phyloP scores from a whole-genome alignment of 208 protist species.

The Leishmania major region DNA sequence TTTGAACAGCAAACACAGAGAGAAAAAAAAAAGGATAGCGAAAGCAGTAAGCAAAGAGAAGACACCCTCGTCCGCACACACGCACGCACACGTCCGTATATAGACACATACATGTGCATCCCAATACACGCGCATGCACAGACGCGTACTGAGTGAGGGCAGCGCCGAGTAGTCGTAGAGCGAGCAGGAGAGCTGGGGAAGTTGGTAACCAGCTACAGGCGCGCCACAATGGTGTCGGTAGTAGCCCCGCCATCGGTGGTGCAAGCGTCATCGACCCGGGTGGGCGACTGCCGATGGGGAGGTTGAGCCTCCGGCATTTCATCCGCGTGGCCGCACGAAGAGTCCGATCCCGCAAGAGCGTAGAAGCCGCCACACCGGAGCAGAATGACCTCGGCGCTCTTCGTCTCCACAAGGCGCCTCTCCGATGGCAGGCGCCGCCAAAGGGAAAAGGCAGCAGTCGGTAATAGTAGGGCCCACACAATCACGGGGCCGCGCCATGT shows the following conservation, averaged over 20 bases:
- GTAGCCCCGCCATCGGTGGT: background rate
- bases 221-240: background rate
- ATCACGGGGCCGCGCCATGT: constrained; percentile 28
- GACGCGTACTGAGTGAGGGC: background rate
- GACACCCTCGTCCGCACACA: background rate
- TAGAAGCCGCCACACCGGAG: constrained; percentile 26
- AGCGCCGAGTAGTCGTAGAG: background rate
- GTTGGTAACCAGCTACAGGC: background rate
- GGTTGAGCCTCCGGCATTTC: background rate
- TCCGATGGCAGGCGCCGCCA: constrained; percentile 31
- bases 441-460: constrained; percentile 13
- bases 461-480: constrained; percentile 23
- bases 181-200: background rate
- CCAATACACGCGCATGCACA: background rate
- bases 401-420: background rate
- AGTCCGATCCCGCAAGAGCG: constrained; percentile 4
- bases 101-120: background rate
- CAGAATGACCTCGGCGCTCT: constrained; percentile 6
- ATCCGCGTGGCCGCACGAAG: background rate
- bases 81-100: background rate
- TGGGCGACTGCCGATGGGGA: background rate
- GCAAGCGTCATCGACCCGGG: background rate
- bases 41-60: background rate
- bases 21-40: background rate
- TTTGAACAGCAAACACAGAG: background rate